These are phyloP conservation scores for Cudoniella acicularis DNA, from an alignment of 495 filamentous ascomycete species.

Conservation along the genomic window DNA sequence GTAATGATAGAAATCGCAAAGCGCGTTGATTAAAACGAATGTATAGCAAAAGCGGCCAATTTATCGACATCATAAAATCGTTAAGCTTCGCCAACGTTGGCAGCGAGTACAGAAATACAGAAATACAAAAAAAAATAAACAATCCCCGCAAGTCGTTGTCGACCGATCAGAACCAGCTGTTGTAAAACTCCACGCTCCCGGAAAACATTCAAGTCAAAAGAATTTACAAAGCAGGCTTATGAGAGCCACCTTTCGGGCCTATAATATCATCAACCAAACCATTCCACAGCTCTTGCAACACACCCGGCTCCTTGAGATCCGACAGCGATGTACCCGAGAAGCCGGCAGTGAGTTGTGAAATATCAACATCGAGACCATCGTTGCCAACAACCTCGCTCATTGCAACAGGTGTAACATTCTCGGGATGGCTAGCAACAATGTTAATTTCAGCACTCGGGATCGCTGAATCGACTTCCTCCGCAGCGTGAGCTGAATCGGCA, in stretches of 20 bases:
- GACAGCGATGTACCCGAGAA: not conserved
- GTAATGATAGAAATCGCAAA: no score
- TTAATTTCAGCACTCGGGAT: constrained; percentile 20
- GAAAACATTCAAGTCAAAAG: constrained; percentile 2
- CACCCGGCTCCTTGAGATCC: constrained; percentile 16
- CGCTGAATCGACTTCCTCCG: constrained; percentile 21
- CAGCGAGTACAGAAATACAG: not conserved
- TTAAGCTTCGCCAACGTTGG: not conserved
- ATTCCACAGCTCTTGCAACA: constrained; percentile 22
- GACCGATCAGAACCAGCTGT: constrained; percentile 6
- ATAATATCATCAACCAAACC: constrained; percentile 27
- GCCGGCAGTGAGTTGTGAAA: constrained; percentile 12
- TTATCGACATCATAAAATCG: not conserved
- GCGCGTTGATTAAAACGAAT: not conserved
- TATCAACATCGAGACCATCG: constrained; percentile 23
- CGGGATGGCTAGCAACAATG: constrained; percentile 23
- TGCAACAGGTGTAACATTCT: constrained; percentile 16
- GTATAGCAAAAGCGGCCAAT: not conserved
- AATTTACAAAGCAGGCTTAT: constrained; percentile 12
- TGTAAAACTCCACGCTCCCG: constrained; percentile 1
- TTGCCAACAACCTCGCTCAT: constrained; percentile 28
- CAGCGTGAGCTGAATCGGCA: constrained; percentile 12
- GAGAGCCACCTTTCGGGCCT: constrained; percentile 10
- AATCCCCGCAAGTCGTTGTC: not conserved
- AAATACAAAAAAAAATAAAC: not conserved